Evolutionary conservation across 495 filamentous ascomycete species (phyloP).

Genomic region (Xylaria longipes): DNA sequence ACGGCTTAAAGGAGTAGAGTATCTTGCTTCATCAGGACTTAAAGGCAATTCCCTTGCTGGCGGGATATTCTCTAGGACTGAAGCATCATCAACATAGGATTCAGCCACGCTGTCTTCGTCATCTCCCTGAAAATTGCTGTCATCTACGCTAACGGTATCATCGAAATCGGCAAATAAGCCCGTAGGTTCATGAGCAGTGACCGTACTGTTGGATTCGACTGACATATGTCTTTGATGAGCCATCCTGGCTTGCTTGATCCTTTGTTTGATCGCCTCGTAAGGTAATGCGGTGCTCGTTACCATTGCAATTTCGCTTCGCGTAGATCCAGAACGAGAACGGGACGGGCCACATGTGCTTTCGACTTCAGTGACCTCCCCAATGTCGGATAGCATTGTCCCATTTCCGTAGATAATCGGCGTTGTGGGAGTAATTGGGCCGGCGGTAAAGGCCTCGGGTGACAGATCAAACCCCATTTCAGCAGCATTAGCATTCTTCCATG

Average conservation of each 20-base stretch:
- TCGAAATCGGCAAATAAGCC: slow-evolving; percentile 61
- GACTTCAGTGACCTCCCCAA: slow-evolving; percentile 71
- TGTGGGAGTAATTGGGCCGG: slow-evolving; percentile 59
- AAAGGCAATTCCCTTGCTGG: slow-evolving; percentile 23
- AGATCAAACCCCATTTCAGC: slow-evolving; percentile 43
- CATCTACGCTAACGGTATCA: slow-evolving; percentile 61
- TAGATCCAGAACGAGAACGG: slow-evolving; percentile 35
- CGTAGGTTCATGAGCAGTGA: slow-evolving; percentile 53
- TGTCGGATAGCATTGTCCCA: slow-evolving; percentile 72
- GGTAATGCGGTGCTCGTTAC: slow-evolving; percentile 30
- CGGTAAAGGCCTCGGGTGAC: slow-evolving; percentile 49
- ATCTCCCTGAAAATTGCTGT: slow-evolving; percentile 64
- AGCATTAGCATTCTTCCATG: slow-evolving; percentile 53
- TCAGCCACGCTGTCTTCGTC: slow-evolving; percentile 65
- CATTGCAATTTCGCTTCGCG: slow-evolving; percentile 32
- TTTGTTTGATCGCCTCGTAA: slow-evolving; percentile 48
- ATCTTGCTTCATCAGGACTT: slow-evolving; percentile 36
- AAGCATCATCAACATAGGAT: slow-evolving; percentile 51
- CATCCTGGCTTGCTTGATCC: slow-evolving; percentile 44
- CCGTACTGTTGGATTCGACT: slow-evolving; percentile 58
- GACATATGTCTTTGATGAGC: slow-evolving; percentile 50
- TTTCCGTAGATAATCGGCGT: slow-evolving; percentile 67
- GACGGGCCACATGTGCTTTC: slow-evolving; percentile 53
- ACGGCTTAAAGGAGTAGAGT: slow-evolving; percentile 78
- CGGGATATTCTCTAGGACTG: slow-evolving; percentile 28